Base-by-base conservation (phyloP, 169 alveolate genomes). In the Cyclospora cayetanensis region DNA sequence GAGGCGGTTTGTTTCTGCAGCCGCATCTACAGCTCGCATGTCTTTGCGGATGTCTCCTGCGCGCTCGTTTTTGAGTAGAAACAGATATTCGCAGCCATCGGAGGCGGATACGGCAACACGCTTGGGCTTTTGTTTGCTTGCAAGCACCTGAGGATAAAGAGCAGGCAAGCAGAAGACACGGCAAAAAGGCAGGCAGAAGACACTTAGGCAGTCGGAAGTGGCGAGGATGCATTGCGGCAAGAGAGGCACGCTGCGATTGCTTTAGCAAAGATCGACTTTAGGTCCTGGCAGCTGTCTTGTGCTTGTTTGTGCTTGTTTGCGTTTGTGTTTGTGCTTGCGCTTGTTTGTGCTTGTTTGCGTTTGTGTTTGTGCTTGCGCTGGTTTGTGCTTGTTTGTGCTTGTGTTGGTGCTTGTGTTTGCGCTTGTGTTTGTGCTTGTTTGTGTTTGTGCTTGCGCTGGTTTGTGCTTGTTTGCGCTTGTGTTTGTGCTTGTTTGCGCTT, bases 81-180 rank as follows among this genome's bases (percentile, higher is more conserved):
- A 97, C 70, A 92, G 88, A 82, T 97, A 97, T 84, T 94, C 97
- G 90, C 96, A 95, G 27, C 98, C 97, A 95, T 98, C 98, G 29
- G 96, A 95, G 35, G 99, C 99, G 88, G 92, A 92, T 93, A 97
- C 35, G n/a, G 74, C 76, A 35, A 98, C 84, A 85, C 95, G 97
- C 93, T 99, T 97, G 4, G 99, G 99, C 84, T 97, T 98, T 92
- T 98, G 98, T 90, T 98, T 98, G 79, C 90, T 82, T n/a, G 55
- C 41, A 37, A 82, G 63, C 53, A 82, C 90, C 90, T 82, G 63
- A 2, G 34, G 25, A 1, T 9, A 15, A 7, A 46, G 55, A 7
- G 15, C 63, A 50, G 98, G 22, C 0, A 0, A 50, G 63, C 63
- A 50, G 22, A 0, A 25, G 25, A 31, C 72, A 60, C 31, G 95